phyloP scores from a whole-genome alignment of 2,329 filamentous ascomycete species.

The Claviceps africana region DNA sequence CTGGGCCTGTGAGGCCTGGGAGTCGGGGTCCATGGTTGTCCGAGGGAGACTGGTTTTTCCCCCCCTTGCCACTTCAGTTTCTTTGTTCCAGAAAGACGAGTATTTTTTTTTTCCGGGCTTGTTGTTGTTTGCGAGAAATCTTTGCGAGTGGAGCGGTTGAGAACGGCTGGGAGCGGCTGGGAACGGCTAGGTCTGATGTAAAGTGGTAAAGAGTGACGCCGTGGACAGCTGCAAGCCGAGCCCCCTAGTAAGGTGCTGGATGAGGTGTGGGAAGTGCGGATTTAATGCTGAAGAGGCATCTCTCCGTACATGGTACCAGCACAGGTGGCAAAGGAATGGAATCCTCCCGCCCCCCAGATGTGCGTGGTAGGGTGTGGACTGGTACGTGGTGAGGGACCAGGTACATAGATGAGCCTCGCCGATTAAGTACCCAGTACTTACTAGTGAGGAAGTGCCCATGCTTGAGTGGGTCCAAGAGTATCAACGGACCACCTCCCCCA shows the following conservation, averaged over 20 bases:
- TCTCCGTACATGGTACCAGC: no score
- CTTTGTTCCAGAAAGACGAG: no score
- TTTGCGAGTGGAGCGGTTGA: neutral
- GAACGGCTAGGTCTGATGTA: no score
- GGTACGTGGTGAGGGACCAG: neutral
- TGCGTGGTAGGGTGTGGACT: neutral
- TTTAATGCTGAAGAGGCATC: neutral
- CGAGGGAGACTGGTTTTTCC: neutral
- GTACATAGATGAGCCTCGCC: no score
- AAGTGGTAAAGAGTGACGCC: no score
- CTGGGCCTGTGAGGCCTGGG: slow-evolving; percentile 31
- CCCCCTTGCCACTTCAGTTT: no score
- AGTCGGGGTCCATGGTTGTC: slow-evolving; percentile 21
- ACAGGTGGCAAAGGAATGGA: neutral
- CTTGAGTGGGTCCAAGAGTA: neutral
- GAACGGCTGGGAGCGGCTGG: neutral
- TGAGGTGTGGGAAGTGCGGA: neutral
- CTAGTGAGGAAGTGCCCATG: neutral
- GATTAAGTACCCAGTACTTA: no score
- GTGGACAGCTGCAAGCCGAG: no score
- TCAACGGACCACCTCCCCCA: neutral
- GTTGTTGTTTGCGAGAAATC: neutral
- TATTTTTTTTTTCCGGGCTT: neutral
- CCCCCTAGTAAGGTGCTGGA: no score
- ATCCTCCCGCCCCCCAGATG: neutral